Evolutionary conservation across 768 basidiomycete genomes (phyloP), one percentile per base, ranked within the genome.

Genomic region (Tylopilus sp.): DNA sequence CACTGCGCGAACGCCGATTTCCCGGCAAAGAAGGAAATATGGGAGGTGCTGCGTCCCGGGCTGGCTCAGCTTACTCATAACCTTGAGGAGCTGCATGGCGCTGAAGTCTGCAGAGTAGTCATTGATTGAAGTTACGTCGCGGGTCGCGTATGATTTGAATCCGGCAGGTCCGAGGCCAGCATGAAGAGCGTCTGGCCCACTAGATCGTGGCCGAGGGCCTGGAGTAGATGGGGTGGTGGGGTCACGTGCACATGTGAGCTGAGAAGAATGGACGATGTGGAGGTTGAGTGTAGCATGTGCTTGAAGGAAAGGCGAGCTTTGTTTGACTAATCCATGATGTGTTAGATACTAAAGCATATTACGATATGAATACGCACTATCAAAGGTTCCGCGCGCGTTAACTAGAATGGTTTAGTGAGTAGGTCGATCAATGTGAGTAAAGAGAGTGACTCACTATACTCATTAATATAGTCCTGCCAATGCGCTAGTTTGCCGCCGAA

Each of bases 401-500:
- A 88, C 90, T 91, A 48, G 3, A 56, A 54, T 38, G n/a, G 51
- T 41, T 40, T 17, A 30, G 48, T 53, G 34, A 57, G 44, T 25
- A 50, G 45, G 33, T 26, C 9, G 12, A 41, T 41, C 29, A 50
- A 30, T 36, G 14, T 12, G 10, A 12, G 30, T 8, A 19, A 55
- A 21, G 51, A 26, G 25, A 45, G n/a, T 30, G 26, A 40, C 62
- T 53, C 48, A 87, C 87, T 69, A 62, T 84, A 90, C 62, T 90
- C 88, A 0, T 82, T 82, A 59, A 89, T 73, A 65, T 84, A 92
- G 62, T 92, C 90, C 44, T 84, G 78, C 82, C 89, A 88, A 63
- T 93, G 91, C 1, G 83, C 87, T 38, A 93, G 68, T 67, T 90
- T 91, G 9, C 91, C 91, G 14, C 91, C 91, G 61, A 92, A 90